Base-by-base conservation (phyloP, 1,139 yeast genomes). In the Hyphopichia wangnamkhiaoensis region DNA sequence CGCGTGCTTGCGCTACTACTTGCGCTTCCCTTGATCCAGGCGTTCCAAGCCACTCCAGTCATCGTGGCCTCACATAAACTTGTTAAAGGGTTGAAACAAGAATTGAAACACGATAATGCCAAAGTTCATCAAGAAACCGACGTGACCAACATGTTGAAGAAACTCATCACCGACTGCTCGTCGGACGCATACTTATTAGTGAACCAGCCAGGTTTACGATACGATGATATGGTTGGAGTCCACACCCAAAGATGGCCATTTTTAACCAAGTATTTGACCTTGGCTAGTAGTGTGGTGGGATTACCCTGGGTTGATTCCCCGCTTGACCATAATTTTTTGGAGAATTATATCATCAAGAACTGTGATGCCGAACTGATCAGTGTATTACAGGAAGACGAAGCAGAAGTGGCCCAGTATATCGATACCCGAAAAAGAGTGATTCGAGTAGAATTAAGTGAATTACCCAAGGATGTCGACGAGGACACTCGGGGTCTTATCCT, bases 121-220 rank as follows among this genome's bases (percentile, higher is more conserved):
- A 34, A 31, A 17, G 47, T 56, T 14, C 63, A 57, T 38, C 50
- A 54, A 33, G 48, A 45, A 18, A 49, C 62, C 2, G 49, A 50
- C 17, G 79, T 77, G 10, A 67, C 73, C 26, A 68, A 68, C 34
- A 54, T 81, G 43, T 53, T 81, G 13, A 68, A 73, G 37, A 68
- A 75, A 40, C 57, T 80, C 29, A 61, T 82, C 12, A 78, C 80
- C 2, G 70, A 73, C 31, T 89, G 96, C 53, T 65, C 81, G 1
- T 78, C 91, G 0, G 86, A 87, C 55, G 85, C 83, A 1, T 85
- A 84, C 49, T 52, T 89, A 2, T 59, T 88, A 13, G 68, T 87
- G 1, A 78, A 85, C 52, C 80, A 79, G 34, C 95, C 95, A 0
- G 94, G 94, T 0, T 58, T 88, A 39, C 59, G 60, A 2, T 63